Evolutionary conservation across 257 asterid species (phyloP).

Genomic region (Solanum corneliomulleri): DNA sequence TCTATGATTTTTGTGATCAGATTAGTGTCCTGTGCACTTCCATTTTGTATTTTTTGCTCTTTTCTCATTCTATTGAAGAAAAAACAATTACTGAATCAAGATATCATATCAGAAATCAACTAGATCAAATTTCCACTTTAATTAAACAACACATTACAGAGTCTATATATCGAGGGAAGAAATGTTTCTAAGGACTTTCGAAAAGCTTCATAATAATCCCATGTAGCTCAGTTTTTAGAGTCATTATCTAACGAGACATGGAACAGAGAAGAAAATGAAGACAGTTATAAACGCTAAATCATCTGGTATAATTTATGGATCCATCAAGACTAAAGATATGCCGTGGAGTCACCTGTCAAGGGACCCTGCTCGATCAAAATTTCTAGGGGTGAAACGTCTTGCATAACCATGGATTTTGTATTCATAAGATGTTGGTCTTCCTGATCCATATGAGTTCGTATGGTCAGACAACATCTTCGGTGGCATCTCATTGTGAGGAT

Average conservation of each 20-base stretch:
- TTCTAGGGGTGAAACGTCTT: conserved; percentile 7
- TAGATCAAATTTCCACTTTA: neutral
- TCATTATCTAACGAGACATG: neutral
- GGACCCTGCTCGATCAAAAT: conserved; percentile 4
- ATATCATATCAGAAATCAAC: neutral
- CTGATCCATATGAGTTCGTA: neutral
- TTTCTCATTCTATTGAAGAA: neutral
- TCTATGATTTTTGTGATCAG: neutral
- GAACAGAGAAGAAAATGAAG: neutral
- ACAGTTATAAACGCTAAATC: neutral
- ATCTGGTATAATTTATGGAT: neutral
- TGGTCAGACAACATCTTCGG: neutral
- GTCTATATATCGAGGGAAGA: neutral
- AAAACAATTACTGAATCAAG: neutral
- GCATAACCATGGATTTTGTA: neutral
- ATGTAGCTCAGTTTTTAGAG: neutral
- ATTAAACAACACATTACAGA: neutral
- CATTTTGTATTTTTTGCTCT: neutral
- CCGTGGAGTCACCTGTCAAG: neutral
- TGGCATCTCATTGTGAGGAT: conserved; percentile 29
- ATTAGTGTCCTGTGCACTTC: neutral
- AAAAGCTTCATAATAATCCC: neutral
- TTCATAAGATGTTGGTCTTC: conserved; percentile 4
- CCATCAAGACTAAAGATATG: conserved; percentile 3
- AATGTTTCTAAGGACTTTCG: neutral